These are phyloP conservation scores for Boletus sp. DNA, from an alignment of 1,284 basidiomycete species.

Conservation along the genomic window DNA sequence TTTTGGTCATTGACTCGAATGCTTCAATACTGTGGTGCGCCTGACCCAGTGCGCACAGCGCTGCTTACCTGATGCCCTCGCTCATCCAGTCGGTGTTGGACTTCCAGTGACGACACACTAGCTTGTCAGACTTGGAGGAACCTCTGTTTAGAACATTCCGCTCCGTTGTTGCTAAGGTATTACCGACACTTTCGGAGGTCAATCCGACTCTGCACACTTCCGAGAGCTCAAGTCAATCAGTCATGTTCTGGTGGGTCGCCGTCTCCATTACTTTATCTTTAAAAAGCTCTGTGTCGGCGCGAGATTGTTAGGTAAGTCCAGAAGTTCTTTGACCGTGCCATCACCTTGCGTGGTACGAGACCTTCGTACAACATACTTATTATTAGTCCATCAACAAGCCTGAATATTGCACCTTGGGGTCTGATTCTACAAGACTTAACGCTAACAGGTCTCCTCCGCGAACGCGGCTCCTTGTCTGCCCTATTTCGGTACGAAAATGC, in stretches of 20 bases:
- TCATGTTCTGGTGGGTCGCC: background rate
- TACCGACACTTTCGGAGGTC: background rate
- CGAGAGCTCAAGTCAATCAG: background rate
- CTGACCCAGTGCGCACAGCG: background rate
- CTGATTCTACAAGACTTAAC: background rate
- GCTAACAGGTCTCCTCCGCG: background rate
- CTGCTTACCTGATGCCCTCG: background rate
- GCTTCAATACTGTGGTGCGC: background rate
- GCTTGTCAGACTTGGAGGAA: background rate
- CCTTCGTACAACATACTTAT: background rate
- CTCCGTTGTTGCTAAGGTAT: background rate
- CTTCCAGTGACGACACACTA: background rate
- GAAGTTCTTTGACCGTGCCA: background rate
- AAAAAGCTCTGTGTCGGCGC: background rate
- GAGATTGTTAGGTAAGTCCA: background rate
- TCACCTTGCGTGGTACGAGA: background rate
- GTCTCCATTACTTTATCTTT: background rate
- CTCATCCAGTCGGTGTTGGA: background rate
- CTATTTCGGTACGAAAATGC: background rate
- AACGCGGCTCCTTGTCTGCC: background rate
- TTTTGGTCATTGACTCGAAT: background rate
- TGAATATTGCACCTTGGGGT: background rate
- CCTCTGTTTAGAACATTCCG: background rate
- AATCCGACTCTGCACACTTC: background rate
- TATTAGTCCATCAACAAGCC: background rate